Percentiles rank a stretch among this genome's conserved stretches.
Evolutionary conservation across 208 protist genomes (phyloP).

Genomic region (Naegleria fowleri): DNA sequence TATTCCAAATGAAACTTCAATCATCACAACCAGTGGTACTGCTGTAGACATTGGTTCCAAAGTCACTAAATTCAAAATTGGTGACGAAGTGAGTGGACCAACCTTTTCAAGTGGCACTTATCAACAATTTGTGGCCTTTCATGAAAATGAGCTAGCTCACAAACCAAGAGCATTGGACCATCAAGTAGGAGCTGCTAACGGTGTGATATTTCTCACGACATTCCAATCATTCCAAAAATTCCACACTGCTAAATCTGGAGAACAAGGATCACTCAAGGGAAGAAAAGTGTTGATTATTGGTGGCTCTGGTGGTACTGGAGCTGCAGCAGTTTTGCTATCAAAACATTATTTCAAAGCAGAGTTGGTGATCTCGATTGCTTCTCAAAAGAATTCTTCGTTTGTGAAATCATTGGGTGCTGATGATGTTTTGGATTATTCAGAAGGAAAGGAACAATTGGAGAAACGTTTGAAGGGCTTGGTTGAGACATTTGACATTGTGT

Average conservation of each 20-base stretch:
- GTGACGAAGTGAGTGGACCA: background rate
- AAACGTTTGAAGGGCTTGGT: background rate
- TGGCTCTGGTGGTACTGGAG: background rate
- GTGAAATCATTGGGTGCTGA: background rate
- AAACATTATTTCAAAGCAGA: background rate
- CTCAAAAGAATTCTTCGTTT: background rate
- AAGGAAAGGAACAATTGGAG: background rate
- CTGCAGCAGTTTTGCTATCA: background rate
- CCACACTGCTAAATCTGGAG: background rate
- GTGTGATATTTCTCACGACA: background rate
- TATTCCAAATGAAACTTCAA: too few relatives aligned
- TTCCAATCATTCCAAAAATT: background rate
- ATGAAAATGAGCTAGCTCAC: background rate
- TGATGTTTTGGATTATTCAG: background rate
- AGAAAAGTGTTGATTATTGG: background rate
- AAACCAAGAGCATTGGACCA: background rate
- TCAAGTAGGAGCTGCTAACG: background rate
- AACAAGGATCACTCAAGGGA: background rate
- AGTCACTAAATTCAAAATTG: background rate
- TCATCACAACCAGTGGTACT: too few relatives aligned
- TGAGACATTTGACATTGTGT: background rate
- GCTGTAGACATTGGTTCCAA: background rate
- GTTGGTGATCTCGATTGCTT: background rate
- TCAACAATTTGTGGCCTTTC: background rate
- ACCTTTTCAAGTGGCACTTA: background rate